Percentiles rank a stretch among this genome's conserved stretches.
Conservation (phyloP, 2,329 filamentous ascomycete species). For the Pezicula carpinea region DNA sequence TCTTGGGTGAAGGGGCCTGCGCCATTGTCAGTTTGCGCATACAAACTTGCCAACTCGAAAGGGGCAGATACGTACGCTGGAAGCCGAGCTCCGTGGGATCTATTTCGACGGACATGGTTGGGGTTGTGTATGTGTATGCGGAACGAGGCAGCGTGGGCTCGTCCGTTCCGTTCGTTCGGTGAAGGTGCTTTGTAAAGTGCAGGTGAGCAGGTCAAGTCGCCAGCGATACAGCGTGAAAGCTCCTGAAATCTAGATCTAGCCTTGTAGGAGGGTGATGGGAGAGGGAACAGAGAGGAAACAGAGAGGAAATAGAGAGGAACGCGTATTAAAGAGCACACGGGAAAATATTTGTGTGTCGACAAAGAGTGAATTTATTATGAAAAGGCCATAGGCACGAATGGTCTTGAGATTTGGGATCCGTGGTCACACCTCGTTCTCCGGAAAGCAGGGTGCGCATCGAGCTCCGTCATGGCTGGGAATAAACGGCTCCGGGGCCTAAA, state of each 20-base stretch:
- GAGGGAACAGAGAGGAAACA: background rate
- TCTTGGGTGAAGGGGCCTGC: conserved; percentile 64
- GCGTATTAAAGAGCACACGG: background rate
- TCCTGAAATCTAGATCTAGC: no score
- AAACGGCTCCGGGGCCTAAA: no score
- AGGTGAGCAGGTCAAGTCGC: no score
- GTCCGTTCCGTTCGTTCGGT: no score
- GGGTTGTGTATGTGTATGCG: background rate
- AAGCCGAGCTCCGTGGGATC: conserved; percentile 90
- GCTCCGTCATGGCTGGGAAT: no score
- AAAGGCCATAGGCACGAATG: background rate
- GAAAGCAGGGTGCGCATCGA: no score
- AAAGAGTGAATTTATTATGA: conserved; percentile 14
- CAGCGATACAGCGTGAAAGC: no score
- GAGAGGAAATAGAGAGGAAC: background rate
- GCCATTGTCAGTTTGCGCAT: conserved; percentile 10
- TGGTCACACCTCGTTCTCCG: no score
- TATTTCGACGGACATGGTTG: conserved; percentile 89
- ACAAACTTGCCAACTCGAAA: conserved; percentile 1
- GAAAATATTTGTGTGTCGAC: conserved; percentile 5
- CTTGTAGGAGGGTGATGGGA: no score
- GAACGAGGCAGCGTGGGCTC: background rate
- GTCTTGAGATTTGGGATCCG: background rate
- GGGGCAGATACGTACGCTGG: conserved; percentile 61
- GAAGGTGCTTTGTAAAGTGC: background rate